phyloP scores from a whole-genome alignment of 148 eudicot genomes.

The Linanthus parryae region DNA sequence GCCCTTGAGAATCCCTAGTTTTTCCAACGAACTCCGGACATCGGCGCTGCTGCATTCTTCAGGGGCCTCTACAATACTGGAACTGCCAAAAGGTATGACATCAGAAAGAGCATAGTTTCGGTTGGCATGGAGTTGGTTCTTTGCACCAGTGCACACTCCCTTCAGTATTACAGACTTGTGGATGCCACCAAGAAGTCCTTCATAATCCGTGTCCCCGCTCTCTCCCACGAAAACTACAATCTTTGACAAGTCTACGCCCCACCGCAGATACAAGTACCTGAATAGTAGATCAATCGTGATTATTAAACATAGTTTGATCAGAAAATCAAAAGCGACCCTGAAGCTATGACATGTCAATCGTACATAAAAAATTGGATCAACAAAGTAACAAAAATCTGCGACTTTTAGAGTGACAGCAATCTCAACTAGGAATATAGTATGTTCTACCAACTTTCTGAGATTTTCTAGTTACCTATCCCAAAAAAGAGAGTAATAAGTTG shows the following conservation, averaged over 20 bases:
- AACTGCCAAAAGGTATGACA: constrained; percentile 63
- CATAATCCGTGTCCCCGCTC: constrained; percentile 91
- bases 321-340: not conserved
- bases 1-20: constrained; percentile 33
- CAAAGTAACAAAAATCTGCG: too few relatives aligned
- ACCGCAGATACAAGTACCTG: constrained; percentile 82
- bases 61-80: constrained; percentile 41
- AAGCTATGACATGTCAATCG: too few relatives aligned
- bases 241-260: constrained; percentile 71
- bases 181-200: constrained; percentile 75
- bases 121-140: constrained; percentile 48
- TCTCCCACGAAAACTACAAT: constrained; percentile 90
- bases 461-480: too few relatives aligned
- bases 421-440: too few relatives aligned
- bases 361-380: too few relatives aligned
- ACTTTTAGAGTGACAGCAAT: too few relatives aligned
- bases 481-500: too few relatives aligned
- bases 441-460: too few relatives aligned
- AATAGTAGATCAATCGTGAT: too few relatives aligned
- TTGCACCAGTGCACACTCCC: constrained; percentile 50
- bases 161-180: constrained; percentile 75
- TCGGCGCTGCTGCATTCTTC: constrained; percentile 39
- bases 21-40: constrained; percentile 42
- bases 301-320: not conserved
- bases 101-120: constrained; percentile 79